Conservation (phyloP, 1,139 yeast species). For the Zygosaccharomyces pseudobailii region DNA sequence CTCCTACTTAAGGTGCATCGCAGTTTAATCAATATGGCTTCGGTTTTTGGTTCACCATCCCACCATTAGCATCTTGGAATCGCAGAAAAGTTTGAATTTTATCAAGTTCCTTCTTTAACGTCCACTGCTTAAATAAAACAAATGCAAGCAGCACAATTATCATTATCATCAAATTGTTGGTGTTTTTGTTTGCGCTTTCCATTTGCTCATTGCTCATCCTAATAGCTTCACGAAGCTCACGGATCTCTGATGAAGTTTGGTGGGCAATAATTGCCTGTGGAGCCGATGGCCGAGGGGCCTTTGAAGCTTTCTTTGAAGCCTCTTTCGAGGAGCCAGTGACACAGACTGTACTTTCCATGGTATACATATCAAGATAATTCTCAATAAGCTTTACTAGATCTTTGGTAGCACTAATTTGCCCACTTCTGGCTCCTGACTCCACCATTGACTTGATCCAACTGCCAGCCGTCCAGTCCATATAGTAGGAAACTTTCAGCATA, state of each 20-base stretch:
- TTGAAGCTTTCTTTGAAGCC: slow-evolving; percentile 1
- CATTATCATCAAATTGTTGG: slow-evolving; percentile 8
- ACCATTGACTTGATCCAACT: slow-evolving; percentile 91
- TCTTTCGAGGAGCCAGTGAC: slow-evolving; percentile 4
- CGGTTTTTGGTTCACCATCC: background rate
- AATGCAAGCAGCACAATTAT: slow-evolving; percentile 11
- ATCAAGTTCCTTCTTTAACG: slow-evolving; percentile 9
- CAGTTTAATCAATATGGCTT: background rate
- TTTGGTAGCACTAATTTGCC: slow-evolving; percentile 63
- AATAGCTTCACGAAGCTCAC: background rate
- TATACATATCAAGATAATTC: slow-evolving; percentile 17
- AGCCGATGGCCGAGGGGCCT: background rate
- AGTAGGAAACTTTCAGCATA: slow-evolving; percentile 53
- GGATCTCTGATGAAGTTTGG: background rate
- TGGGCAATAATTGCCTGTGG: background rate
- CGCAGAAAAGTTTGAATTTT: slow-evolving; percentile 1
- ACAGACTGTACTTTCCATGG: slow-evolving; percentile 9
- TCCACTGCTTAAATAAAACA: slow-evolving; percentile 13
- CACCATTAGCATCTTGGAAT: background rate
- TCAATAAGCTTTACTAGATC: slow-evolving; percentile 21
- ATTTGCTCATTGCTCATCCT: background rate
- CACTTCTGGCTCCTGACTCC: slow-evolving; percentile 84
- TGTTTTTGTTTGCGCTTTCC: background rate
- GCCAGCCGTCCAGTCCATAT: slow-evolving; percentile 84
- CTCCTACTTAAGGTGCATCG: background rate